These are phyloP conservation scores for Pichia ethanolica DNA, from an alignment of 805 yeast genomes.

Conservation along the genomic window DNA sequence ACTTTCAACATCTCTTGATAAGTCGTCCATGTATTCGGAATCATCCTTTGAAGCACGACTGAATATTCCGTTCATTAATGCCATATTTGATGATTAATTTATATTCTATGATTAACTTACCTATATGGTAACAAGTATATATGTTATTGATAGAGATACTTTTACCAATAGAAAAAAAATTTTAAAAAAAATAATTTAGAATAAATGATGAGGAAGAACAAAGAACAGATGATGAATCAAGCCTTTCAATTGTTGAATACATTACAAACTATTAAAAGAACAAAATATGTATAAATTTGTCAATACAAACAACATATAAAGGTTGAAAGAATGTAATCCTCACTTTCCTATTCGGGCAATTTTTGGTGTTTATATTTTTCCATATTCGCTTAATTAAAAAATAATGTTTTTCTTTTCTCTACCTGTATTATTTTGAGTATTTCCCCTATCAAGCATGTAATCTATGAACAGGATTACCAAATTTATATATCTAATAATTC, in stretches of 20 bases:
- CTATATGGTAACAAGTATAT: too few species aligned
- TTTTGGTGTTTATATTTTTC: conserved; percentile 12
- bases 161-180: too few species aligned
- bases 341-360: neutral
- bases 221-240: too few species aligned
- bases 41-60: conserved; percentile 22
- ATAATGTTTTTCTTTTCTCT: too few species aligned
- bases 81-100: conserved; percentile 11
- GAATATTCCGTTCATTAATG: conserved; percentile 24
- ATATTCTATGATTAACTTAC: neutral
- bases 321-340: neutral
- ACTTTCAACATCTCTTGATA: conserved; percentile 29
- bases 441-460: too few species aligned
- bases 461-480: too few species aligned
- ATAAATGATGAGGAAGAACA: neutral
- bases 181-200: neutral
- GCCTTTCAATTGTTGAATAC: too few species aligned
- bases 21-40: conserved; percentile 24
- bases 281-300: too few species aligned
- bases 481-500: too few species aligned
- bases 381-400: neutral
- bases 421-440: too few species aligned
- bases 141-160: neutral
- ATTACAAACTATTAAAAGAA: too few species aligned
- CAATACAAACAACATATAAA: neutral